Evolutionary conservation across 2,329 filamentous ascomycete species (phyloP), one percentile per base, ranked within the genome.

Genomic region (Pseudogymnoascus sp.): DNA sequence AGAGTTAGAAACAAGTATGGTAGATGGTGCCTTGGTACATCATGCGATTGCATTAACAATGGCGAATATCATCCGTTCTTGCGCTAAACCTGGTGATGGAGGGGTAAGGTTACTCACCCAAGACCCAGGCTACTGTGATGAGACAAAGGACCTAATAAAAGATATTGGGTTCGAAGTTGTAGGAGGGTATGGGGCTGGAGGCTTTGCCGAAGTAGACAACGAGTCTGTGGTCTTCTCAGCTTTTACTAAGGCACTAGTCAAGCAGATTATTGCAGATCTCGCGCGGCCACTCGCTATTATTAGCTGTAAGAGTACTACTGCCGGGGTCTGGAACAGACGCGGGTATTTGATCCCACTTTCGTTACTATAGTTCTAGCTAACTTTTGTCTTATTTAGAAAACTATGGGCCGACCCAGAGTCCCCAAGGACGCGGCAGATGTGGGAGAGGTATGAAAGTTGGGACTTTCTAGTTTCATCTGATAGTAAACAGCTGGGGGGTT

Each of bases 241-340:
- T 8, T 71, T 69, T 35, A 65, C 74, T 1, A 69, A 72, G 43
- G 68, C 74, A 0, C 73, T 76, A 0, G 69, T 76, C 5, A 75
- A 73, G 59, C 73, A 78, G 64, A 72, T 77, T 24, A 68, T 78
- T 37, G 71, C 73, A n/a, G 76, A 78, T 66, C 67, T 75, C 59
- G 71, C 74, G 43, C 72, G 71, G 50, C 76, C 75, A 6, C 70
- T 40, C 7, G 35, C 16, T 24, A 41, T 66, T 46, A 63, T 66
- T 12, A 26, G 37, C 59, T 14, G 14, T 19, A 35, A 19, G 19
- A n/a, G 26, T 37, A 19, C 22, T 53, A 56, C 8, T 37, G 37
- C 19, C 11, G 33, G 31, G 38, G 41, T 63, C 62, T 61, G 38
- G 53, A 61, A 65, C 43, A n/a, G 22, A 19, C 24, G 31, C 11